Percentiles rank a stretch among this genome's conserved stretches.
Evolutionary conservation across 208 protist genomes (phyloP).

Genomic region (Trypanosoma grayi): DNA sequence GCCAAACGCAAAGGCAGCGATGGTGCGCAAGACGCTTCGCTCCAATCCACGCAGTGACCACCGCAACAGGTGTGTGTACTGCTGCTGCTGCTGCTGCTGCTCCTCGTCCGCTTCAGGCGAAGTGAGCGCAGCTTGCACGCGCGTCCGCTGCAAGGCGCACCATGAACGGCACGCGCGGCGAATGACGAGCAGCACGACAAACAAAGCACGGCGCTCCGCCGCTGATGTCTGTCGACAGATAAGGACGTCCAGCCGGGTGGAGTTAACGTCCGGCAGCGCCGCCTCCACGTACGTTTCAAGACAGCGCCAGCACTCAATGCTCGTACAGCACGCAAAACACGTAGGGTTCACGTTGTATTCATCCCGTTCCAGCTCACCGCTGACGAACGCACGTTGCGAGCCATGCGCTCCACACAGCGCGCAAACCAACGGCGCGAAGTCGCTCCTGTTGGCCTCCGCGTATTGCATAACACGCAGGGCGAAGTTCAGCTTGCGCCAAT

Average conservation of each 20-base stretch:
- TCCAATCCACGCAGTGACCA: conserved; percentile 10
- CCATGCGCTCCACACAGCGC: no score
- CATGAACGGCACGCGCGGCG: not conserved
- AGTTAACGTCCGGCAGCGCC: conserved; percentile 5
- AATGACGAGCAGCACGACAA: conserved; percentile 8
- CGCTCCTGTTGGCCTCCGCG: not conserved
- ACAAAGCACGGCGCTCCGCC: conserved; percentile 8
- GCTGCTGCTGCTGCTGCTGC: not conserved
- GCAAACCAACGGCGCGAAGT: not conserved
- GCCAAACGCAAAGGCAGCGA: conserved; percentile 20
- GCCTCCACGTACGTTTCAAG: conserved; percentile 5
- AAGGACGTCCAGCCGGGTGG: conserved; percentile 8
- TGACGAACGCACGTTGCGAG: no score
- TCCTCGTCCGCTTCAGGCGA: not conserved
- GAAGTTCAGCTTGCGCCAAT: conserved; percentile 19
- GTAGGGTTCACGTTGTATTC: not conserved
- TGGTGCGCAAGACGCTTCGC: not conserved
- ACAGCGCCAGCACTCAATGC: not conserved
- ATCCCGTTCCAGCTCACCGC: not conserved
- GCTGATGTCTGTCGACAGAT: conserved; percentile 8
- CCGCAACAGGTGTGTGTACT: not conserved
- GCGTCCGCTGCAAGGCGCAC: not conserved
- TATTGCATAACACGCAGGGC: conserved; percentile 3
- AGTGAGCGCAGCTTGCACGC: no score
- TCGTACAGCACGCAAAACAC: conserved; percentile 15